Evolutionary conservation across 495 filamentous ascomycete species (phyloP), one percentile per base, ranked within the genome.

Genomic region (Achaetomiella virescens): DNA sequence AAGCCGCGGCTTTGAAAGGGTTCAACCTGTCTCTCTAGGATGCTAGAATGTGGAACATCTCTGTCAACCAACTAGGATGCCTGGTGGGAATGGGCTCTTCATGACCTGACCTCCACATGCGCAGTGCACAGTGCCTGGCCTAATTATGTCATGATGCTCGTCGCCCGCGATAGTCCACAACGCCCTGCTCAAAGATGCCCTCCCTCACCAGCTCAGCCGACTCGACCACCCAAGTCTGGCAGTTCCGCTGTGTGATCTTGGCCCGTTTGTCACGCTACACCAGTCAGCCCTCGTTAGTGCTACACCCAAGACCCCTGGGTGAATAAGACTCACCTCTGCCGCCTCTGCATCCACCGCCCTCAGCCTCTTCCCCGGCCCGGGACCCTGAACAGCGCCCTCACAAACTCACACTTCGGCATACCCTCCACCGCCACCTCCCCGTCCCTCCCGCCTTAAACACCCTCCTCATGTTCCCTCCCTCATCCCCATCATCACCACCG

Each of bases 161-260:
- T 42, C 14, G 43, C 25, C 24, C 35, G 38, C 8, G 44, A n/a
- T 47, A 58, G 18, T 52, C 48, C 24, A 43, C 37, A 0, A 53
- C 56, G 7, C 22, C 10, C 15, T 53, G 56, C 6, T 54, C 45
- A 20, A 53, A 53, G 6, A 53, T 38, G 0, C 49, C 56, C 35
- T 52, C 50, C 27, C 25, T 42, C 7, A 53, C 56, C 10, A 48
- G 25, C 44, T 58, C 56, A 0, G 49, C 49, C 36, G 56, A 38
- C 44, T 58, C 56, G 4, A 58, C 15, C 10, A 58, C 24, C 56
- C 56, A 58, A 7, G 55, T 58, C 55, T 58, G 48, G 43, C 49
- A 52, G 43, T 58, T 58, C 7, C 56, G 33, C 27, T 58, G 49
- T 25, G 27, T 58, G 15, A 52, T 52, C 35, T 18, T 47, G n/a